These are phyloP conservation scores for Sideroxylon spinosum DNA, from an alignment of 179 eudicot genomes.

Conservation along the genomic window DNA sequence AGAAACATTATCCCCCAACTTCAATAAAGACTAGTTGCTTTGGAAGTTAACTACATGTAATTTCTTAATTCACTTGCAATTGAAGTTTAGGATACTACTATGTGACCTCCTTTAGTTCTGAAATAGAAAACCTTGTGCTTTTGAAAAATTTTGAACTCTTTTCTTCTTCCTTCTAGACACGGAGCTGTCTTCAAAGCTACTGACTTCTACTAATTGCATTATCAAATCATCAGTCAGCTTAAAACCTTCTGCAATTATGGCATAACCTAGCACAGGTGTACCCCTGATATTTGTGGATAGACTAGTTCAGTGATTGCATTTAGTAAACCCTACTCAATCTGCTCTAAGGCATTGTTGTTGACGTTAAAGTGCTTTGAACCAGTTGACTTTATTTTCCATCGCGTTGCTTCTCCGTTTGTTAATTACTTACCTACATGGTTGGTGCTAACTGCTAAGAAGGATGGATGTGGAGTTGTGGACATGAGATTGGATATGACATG, in stretches of 20 bases:
- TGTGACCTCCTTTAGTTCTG: neutral
- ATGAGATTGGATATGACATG: too few relatives aligned
- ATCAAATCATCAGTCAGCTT: too few relatives aligned
- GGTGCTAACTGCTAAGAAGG: neutral
- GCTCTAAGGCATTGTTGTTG: neutral
- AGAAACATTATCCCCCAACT: neutral
- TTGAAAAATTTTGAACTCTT: neutral
- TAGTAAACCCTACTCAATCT: too few relatives aligned
- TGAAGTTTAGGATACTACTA: neutral
- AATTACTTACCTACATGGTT: constrained; percentile 1
- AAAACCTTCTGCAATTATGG: too few relatives aligned
- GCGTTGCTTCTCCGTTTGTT: neutral
- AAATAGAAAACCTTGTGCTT: neutral
- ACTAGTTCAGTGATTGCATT: too few relatives aligned
- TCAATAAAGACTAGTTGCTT: neutral
- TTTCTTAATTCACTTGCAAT: neutral
- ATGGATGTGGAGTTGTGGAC: too few relatives aligned
- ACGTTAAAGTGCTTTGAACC: neutral
- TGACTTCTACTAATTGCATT: too few relatives aligned
- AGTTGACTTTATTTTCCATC: neutral
- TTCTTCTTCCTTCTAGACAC: neutral
- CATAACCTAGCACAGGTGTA: too few relatives aligned
- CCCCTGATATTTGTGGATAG: too few relatives aligned
- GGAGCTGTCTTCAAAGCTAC: too few relatives aligned
- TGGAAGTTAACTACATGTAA: neutral